Conservation (phyloP, 805 yeast species). For the Sungouiozyma ichnusensis region DNA sequence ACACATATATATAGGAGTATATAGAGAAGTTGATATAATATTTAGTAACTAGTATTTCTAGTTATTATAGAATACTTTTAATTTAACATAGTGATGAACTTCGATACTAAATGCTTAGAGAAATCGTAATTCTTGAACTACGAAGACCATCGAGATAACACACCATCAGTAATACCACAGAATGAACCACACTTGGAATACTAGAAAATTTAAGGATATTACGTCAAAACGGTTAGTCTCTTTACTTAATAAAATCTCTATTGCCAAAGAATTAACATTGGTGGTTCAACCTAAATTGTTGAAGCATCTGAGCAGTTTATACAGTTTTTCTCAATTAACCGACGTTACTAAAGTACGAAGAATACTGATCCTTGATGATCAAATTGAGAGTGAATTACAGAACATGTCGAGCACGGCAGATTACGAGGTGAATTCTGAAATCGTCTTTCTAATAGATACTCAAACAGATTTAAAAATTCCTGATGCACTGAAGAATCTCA, state of each 20-base stretch:
- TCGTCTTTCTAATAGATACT: conserved; percentile 21
- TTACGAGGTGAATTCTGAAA: conserved; percentile 5
- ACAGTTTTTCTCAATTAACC: conserved; percentile 22
- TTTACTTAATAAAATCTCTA: conserved; percentile 9
- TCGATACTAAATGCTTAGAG: too few relatives aligned
- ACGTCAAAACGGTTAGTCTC: conserved; percentile 10
- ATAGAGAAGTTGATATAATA: too few relatives aligned
- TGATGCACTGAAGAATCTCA: not conserved
- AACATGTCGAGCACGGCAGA: conserved; percentile 5
- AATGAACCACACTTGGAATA: conserved; percentile 21
- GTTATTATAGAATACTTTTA: too few relatives aligned
- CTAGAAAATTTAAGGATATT: conserved; percentile 16
- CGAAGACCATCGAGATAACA: too few relatives aligned
- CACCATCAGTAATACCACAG: not conserved
- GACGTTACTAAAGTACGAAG: conserved; percentile 19
- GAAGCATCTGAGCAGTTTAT: conserved; percentile 13
- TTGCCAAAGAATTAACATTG: conserved; percentile 11
- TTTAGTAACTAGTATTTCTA: too few relatives aligned
- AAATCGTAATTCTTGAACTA: too few relatives aligned
- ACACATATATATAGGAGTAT: too few relatives aligned
- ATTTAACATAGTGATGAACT: too few relatives aligned
- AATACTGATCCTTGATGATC: conserved; percentile 17
- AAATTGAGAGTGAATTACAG: conserved; percentile 9
- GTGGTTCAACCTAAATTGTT: conserved; percentile 18
- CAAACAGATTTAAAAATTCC: conserved; percentile 17